Percentiles rank a stretch among this genome's conserved stretches.
Conservation (phyloP, 495 filamentous ascomycete species). For the Penicillium lividum region DNA sequence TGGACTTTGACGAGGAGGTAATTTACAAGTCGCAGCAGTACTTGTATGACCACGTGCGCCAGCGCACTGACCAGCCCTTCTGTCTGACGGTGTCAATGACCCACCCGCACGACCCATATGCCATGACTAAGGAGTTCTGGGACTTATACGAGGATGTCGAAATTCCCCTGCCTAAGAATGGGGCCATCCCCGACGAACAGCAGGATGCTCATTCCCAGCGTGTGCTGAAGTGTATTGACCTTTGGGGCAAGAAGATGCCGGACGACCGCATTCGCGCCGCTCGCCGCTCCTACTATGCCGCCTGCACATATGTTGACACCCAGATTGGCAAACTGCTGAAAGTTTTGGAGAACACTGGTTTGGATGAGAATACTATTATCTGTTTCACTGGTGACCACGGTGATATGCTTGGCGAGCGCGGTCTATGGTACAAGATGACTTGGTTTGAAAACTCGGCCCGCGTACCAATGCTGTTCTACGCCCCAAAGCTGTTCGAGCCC, state of each 20-base stretch:
- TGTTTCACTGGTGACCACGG: conserved; percentile 89
- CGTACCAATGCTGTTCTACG: conserved; percentile 76
- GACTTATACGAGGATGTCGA: conserved; percentile 86
- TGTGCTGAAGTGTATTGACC: conserved; percentile 76
- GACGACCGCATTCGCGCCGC: conserved; percentile 79
- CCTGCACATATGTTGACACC: conserved; percentile 86
- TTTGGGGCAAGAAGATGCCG: conserved; percentile 73
- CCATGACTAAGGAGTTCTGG: conserved; percentile 86
- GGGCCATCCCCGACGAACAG: conserved; percentile 67
- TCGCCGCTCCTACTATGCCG: conserved; percentile 82
- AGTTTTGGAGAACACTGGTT: conserved; percentile 69
- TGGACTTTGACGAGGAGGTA: conserved; percentile 94
- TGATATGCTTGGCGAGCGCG: conserved; percentile 89
- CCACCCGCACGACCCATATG: conserved; percentile 90
- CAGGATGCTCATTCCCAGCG: conserved; percentile 82
- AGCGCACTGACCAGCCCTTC: conserved; percentile 70
- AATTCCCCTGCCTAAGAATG: conserved; percentile 73
- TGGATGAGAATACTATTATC: conserved; percentile 80
- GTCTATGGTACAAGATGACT: conserved; percentile 93
- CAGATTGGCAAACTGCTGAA: conserved; percentile 77
- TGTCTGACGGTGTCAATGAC: conserved; percentile 88
- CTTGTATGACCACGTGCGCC: conserved; percentile 77
- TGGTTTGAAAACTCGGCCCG: conserved; percentile 84
- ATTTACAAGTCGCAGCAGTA: conserved; percentile 83
- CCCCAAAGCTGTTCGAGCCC: conserved; percentile 67